A percentile compares a stretch with the other conserved stretches of the same genome.
These are phyloP conservation scores for Hericium alpestre DNA, from an alignment of 768 basidiomycete genomes.

Conservation along the genomic window DNA sequence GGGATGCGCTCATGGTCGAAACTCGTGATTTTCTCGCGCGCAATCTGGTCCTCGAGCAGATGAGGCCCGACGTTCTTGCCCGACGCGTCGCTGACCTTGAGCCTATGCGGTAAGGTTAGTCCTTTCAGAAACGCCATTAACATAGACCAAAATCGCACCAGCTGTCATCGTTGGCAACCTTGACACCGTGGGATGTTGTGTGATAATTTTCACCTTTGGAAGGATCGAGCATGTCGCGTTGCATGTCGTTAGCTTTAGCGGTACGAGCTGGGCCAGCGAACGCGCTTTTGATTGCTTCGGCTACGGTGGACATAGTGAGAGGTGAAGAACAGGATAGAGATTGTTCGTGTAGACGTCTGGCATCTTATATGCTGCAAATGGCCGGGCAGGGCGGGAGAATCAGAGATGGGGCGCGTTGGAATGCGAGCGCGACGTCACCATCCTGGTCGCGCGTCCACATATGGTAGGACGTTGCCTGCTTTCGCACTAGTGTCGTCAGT, in stretches of 20 bases:
- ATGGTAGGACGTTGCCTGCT: no score
- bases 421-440: background rate
- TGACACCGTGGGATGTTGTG: constrained; percentile 56
- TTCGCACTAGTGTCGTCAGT: no score
- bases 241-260: constrained; percentile 18
- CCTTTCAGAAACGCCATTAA: background rate
- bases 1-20: constrained; percentile 89
- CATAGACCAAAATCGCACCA: constrained; percentile 30
- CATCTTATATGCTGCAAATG: background rate
- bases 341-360: background rate
- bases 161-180: constrained; percentile 51
- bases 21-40: constrained; percentile 63
- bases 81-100: constrained; percentile 33
- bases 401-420: background rate
- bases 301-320: constrained; percentile 4
- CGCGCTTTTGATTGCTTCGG: constrained; percentile 11
- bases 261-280: background rate
- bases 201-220: constrained; percentile 18
- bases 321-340: constrained; percentile 5
- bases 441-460: no score
- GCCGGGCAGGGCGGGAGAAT: background rate
- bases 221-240: constrained; percentile 24
- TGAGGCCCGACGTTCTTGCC: constrained; percentile 50
- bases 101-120: constrained; percentile 27
- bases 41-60: constrained; percentile 69